Evolutionary conservation across 1,284 basidiomycete species (phyloP).

Genomic region (Waitea zeae): DNA sequence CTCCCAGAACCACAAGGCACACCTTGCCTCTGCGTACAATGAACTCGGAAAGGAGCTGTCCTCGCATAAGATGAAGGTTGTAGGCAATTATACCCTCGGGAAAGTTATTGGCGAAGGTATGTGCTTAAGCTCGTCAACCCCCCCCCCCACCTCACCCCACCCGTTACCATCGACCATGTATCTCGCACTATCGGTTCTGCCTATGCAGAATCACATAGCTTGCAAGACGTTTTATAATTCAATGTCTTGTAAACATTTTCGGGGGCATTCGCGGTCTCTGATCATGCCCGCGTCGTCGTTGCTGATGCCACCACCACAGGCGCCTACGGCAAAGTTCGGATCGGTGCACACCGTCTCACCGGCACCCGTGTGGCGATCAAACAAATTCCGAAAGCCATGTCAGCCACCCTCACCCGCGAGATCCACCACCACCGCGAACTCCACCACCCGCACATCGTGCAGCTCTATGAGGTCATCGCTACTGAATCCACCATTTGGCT

Average conservation of each 20-base stretch:
- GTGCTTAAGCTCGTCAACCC: constrained; percentile 10
- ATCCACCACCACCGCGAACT: constrained; percentile 96
- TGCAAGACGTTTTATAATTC: no score
- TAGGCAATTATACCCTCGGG: constrained; percentile 92
- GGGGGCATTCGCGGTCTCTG: no score
- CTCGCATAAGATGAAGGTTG: constrained; percentile 74
- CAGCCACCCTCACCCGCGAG: constrained; percentile 83
- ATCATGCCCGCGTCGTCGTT: constrained; percentile 4
- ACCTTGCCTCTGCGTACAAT: constrained; percentile 91
- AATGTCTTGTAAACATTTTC: background rate
- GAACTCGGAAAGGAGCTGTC: constrained; percentile 91
- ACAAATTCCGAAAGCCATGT: constrained; percentile 90
- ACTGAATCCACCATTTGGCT: constrained; percentile 95
- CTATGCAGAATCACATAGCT: no score
- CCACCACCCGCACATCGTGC: constrained; percentile 88
- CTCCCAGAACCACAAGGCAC: constrained; percentile 63
- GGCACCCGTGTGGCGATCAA: constrained; percentile 89
- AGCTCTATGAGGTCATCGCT: constrained; percentile 95
- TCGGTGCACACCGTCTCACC: constrained; percentile 85
- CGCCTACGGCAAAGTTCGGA: constrained; percentile 83
- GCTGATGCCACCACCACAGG: constrained; percentile 24
- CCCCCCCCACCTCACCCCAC: no score
- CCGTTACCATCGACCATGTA: no score
- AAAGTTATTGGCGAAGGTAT: constrained; percentile 91
- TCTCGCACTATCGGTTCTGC: no score